A percentile compares a stretch with the other conserved stretches of the same genome.
Conservation (phyloP, 202 grass and related monocot species). For the Tripidium arundinaceum region DNA sequence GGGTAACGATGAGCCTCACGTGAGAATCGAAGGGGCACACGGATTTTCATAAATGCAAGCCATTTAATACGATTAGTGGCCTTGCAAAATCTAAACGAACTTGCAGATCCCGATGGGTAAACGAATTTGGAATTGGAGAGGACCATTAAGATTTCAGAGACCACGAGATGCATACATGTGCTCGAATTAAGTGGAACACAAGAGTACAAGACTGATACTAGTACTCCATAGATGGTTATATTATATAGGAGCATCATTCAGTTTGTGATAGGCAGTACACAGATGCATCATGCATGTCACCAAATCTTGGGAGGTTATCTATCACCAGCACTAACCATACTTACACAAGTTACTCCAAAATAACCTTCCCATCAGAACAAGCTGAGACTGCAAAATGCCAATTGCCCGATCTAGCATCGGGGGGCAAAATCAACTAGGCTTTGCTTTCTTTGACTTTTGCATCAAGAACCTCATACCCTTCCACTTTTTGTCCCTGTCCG, state of each 20-base stretch:
- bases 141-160: neutral
- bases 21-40: constrained; percentile 23
- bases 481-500: constrained; percentile 39
- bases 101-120: neutral
- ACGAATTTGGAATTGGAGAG: neutral
- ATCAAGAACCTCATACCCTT: constrained; percentile 9
- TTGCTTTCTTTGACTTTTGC: neutral
- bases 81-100: neutral
- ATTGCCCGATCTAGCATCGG: neutral
- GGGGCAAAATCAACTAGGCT: neutral
- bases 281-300: neutral
- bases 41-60: neutral
- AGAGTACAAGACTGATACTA: neutral
- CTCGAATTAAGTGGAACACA: neutral
- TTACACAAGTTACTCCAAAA: constrained; percentile 11
- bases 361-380: constrained; percentile 3
- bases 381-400: neutral
- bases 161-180: neutral
- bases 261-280: neutral
- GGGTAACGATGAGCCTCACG: constrained; percentile 20
- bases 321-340: constrained; percentile 6
- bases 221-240: neutral
- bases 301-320: neutral
- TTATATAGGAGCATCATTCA: neutral
- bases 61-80: neutral